phyloP scores from a whole-genome alignment of 176 grass and related monocot species.

The Areca catechu region DNA sequence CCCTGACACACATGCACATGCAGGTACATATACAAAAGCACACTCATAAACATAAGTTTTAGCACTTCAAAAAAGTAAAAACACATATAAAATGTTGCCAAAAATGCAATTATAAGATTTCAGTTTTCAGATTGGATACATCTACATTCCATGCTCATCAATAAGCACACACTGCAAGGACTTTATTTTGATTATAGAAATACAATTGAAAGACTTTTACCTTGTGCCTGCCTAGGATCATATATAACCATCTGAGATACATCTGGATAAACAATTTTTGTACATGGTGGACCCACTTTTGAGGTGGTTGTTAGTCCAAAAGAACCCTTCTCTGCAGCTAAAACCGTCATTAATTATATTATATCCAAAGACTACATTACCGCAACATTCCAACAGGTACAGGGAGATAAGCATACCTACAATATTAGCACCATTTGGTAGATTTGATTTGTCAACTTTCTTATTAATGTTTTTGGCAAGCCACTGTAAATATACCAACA shows the following conservation, averaged over 20 bases:
- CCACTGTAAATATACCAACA: slow-evolving; percentile 39
- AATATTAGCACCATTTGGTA: slow-evolving; percentile 24
- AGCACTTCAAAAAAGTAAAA: no score
- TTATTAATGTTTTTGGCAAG: slow-evolving; percentile 66
- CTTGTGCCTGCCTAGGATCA: slow-evolving; percentile 83
- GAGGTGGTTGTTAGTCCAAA: slow-evolving; percentile 29
- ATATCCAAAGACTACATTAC: slow-evolving; percentile 11
- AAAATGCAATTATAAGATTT: no score
- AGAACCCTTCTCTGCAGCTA: slow-evolving; percentile 32
- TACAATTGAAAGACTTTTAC: slow-evolving; percentile 32
- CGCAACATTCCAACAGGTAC: not conserved
- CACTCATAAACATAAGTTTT: no score
- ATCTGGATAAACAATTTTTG: slow-evolving; percentile 68
- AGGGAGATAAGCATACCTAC: slow-evolving; percentile 34
- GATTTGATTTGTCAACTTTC: slow-evolving; percentile 43
- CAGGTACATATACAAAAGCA: no score
- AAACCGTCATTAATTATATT: slow-evolving; percentile 18
- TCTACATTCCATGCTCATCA: not conserved
- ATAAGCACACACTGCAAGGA: not conserved
- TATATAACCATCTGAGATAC: slow-evolving; percentile 85
- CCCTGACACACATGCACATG: no score
- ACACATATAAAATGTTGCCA: no score
- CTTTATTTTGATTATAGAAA: no score
- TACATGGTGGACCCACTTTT: slow-evolving; percentile 30
- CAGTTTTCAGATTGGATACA: no score